These are phyloP conservation scores for Uncinocarpus reesii DNA, from an alignment of 2,329 filamentous ascomycete genomes.

Conservation along the genomic window DNA sequence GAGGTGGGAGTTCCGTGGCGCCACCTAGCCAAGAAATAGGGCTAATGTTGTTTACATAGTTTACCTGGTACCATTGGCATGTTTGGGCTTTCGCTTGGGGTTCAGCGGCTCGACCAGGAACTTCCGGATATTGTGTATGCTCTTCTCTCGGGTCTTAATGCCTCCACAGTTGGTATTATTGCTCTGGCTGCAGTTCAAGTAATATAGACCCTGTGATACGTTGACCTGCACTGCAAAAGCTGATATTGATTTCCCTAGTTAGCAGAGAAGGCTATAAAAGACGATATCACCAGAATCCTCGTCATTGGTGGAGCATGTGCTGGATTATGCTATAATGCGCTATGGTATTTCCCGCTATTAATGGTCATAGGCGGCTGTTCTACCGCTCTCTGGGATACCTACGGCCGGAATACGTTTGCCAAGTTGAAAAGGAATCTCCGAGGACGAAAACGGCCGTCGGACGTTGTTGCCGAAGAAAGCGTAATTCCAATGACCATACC, in stretches of 20 bases:
- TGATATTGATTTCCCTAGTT: conserved; percentile 37
- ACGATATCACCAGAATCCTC: conserved; percentile 51
- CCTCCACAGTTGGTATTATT: conserved; percentile 61
- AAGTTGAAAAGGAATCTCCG: conserved; percentile 23
- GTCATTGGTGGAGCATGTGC: conserved; percentile 55
- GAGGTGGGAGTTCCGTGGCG: conserved; percentile 38
- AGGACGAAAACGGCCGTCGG: conserved; percentile 14
- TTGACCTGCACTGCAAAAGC: not conserved
- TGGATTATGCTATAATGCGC: conserved; percentile 57
- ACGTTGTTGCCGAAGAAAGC: conserved; percentile 16
- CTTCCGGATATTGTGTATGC: conserved; percentile 57
- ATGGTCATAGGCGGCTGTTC: conserved; percentile 47
- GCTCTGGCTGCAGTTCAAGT: conserved; percentile 54
- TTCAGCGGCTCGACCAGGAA: conserved; percentile 48
- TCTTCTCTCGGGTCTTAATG: conserved; percentile 60
- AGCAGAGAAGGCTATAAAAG: conserved; percentile 56
- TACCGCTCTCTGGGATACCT: conserved; percentile 48
- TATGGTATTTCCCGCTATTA: conserved; percentile 65
- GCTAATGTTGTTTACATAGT: conserved; percentile 27
- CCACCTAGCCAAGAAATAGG: not conserved
- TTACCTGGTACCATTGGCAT: conserved; percentile 61
- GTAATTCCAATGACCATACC: conserved; percentile 1
- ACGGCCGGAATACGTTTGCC: conserved; percentile 39
- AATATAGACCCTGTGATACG: not conserved
- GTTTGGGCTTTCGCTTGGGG: conserved; percentile 56